Percentiles rank a stretch among this genome's conserved stretches.
These are phyloP conservation scores for Epipyxis sp. DNA, from an alignment of 108 stramenopile genomes.

Conservation along the genomic window DNA sequence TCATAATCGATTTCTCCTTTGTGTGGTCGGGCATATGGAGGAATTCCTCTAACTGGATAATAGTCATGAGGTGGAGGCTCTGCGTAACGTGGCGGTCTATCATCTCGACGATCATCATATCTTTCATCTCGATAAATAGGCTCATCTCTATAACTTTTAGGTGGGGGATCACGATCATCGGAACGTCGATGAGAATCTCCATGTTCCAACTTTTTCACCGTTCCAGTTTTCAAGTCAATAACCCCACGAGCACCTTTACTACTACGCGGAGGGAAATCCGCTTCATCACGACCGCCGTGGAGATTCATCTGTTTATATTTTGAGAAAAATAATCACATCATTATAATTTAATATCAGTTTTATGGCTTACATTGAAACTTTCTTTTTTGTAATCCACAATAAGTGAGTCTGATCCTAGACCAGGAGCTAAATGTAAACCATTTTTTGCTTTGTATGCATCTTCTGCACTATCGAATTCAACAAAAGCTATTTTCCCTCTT, in stretches of 20 bases:
- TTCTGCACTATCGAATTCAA: not conserved
- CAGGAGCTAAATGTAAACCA: not conserved
- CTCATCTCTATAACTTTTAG: too few relatives aligned
- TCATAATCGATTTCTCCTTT: too few relatives aligned
- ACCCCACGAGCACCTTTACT: not conserved
- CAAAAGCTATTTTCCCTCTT: not conserved
- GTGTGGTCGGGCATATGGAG: too few relatives aligned
- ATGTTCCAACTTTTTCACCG: not conserved
- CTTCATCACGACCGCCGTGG: not conserved
- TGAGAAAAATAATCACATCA: too few relatives aligned
- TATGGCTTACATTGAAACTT: not conserved
- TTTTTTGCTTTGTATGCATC: constrained; percentile 1
- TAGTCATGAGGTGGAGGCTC: too few relatives aligned
- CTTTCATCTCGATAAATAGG: too few relatives aligned
- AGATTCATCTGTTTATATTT: not conserved
- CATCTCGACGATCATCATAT: too few relatives aligned
- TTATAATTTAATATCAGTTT: too few relatives aligned
- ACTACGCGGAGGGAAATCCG: not conserved
- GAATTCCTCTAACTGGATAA: too few relatives aligned
- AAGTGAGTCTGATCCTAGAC: constrained; percentile 7
- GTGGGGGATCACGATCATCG: too few relatives aligned
- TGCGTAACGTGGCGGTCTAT: too few relatives aligned
- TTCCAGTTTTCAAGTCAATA: not conserved
- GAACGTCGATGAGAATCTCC: not conserved
- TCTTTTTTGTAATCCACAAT: constrained; percentile 4